A percentile compares a stretch with the other conserved stretches of the same genome.
Evolutionary conservation across 108 stramenopile genomes (phyloP).

Genomic region (Nitzschia sp.): DNA sequence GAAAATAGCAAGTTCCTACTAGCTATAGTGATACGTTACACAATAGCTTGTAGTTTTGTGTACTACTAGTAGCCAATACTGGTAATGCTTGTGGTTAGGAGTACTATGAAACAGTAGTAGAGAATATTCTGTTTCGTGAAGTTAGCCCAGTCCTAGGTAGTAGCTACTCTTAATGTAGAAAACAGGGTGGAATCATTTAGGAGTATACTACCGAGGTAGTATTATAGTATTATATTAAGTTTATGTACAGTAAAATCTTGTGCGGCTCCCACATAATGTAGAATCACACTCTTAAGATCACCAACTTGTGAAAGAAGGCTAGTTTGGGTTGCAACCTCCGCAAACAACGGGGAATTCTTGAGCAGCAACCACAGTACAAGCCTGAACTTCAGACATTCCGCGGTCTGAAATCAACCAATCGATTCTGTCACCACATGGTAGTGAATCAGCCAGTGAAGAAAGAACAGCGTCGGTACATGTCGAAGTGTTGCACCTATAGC

Average conservation of each 20-base stretch:
- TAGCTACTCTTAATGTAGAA: no score
- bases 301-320: not conserved
- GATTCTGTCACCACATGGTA: conserved; percentile 60
- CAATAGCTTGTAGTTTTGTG: no score
- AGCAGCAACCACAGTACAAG: conserved; percentile 6
- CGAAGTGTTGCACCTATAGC: not conserved
- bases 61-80: no score
- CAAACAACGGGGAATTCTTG: conserved; percentile 15
- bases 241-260: no score
- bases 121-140: not conserved
- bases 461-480: conserved; percentile 51
- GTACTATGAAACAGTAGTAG: not conserved
- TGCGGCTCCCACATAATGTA: no score
- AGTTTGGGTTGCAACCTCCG: conserved; percentile 14
- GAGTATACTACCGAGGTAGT: no score
- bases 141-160: not conserved
- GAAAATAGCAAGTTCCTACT: no score
- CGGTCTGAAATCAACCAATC: conserved; percentile 52
- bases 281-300: no score
- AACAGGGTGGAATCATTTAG: no score
- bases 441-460: conserved; percentile 37
- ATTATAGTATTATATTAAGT: no score
- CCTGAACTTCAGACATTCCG: not conserved
- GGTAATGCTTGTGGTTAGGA: no score
- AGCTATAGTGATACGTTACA: no score